Evolutionary conservation across 2,329 filamentous ascomycete species (phyloP).

Genomic region (Eutypella sp.): DNA sequence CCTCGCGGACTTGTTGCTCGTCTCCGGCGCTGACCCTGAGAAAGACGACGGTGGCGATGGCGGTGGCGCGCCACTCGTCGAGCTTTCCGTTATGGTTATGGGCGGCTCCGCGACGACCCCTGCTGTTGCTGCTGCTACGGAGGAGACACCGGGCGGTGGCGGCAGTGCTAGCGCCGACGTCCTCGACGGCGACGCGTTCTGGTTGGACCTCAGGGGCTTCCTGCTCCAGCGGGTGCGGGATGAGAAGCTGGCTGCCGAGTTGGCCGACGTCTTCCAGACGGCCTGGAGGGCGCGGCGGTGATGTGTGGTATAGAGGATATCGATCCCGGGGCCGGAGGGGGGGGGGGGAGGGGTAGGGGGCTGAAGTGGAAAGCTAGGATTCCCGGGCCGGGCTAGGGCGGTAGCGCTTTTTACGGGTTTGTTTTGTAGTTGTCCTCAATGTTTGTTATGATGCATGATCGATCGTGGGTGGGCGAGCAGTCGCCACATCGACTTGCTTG

Average conservation of each 20-base stretch:
- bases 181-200: constrained; percentile 71
- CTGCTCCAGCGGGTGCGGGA: constrained; percentile 75
- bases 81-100: constrained; percentile 86
- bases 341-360: too few species aligned
- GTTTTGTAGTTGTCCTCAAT: too few species aligned
- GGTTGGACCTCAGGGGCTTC: constrained; percentile 79
- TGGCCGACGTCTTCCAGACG: constrained; percentile 63
- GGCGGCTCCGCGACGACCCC: constrained; percentile 52
- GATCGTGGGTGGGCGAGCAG: too few species aligned
- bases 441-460: too few species aligned
- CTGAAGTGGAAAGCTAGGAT: too few species aligned
- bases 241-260: constrained; percentile 56
- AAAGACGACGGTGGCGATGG: constrained; percentile 47
- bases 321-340: too few species aligned
- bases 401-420: too few species aligned
- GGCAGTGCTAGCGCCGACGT: constrained; percentile 55
- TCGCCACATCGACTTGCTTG: too few species aligned
- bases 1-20: constrained; percentile 69
- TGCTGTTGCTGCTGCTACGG: constrained; percentile 29
- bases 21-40: constrained; percentile 39
- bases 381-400: too few species aligned
- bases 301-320: not conserved
- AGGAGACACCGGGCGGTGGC: constrained; percentile 43
- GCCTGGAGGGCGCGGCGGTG: constrained; percentile 57
- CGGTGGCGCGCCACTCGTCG: too few species aligned